Evolutionary conservation across 768 basidiomycete species (phyloP), one percentile per base, ranked within the genome.

Genomic region (Tylopilus subfusipes): DNA sequence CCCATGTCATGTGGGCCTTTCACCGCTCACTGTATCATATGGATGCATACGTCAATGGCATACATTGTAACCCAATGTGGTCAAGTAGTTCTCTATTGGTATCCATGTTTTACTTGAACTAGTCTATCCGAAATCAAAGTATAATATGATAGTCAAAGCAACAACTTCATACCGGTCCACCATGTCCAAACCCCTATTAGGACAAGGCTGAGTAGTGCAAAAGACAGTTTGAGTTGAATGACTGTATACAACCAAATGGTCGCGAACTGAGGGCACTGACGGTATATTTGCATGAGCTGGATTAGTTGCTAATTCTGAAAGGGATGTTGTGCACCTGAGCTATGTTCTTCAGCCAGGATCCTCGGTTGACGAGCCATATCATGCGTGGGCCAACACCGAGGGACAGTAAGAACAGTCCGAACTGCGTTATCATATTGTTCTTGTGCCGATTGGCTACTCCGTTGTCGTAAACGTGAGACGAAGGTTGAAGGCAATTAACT

Each of bases 171-270:
- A 13, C 74, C 79, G 44, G 81, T 78, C 78, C 78, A 88, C 83
- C 84, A 82, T 9, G 81, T 72, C 72, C 82, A 91, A 42, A 61
- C 63, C 7, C 76, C 81, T 34, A 88, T 80, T 14, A 77, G 54
- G 2, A 67, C 52, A 14, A 93, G 74, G 57, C 80, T 83, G 27
- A 83, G 53, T 4, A 83, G 72, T 6, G 89, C 84, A 19, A 82
- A 80, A 3, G 75, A 75, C 24, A 93, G 70, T 52, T 86, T 81
- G 25, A 91, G 76, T 58, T 90, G 86, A 13, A 90, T 73, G 46
- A 91, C 74, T 4, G 82, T 76, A 61, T 88, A 93, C 10, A 91
- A 74, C 90, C 91, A 93, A 7, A 87, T 64, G 0, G 90, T 90
- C 3, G 84, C 84, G 51, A 92, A 71, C 12, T 91, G 88, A 13